A percentile compares a stretch with the other conserved stretches of the same genome.
These are phyloP conservation scores for Monosporascus cannonballus DNA, from an alignment of 2,329 filamentous ascomycete species.

Conservation along the genomic window DNA sequence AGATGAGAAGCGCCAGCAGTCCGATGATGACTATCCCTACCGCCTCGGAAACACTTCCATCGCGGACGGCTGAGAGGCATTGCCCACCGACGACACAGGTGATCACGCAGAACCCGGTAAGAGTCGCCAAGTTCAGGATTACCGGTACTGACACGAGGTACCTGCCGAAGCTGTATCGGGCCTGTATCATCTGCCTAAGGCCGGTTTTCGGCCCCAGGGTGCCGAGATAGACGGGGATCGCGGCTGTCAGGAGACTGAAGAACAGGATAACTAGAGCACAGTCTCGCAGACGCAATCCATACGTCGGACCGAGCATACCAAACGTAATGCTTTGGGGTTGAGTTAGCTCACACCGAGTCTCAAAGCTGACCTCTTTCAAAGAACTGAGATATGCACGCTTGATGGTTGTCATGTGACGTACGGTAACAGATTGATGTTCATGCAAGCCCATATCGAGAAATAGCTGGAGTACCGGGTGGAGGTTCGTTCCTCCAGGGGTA, in stretches of 20 bases:
- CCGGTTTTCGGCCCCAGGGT: slow-evolving; percentile 56
- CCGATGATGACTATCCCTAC: slow-evolving; percentile 57
- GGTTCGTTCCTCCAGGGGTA: slow-evolving; percentile 22
- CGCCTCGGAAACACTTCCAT: slow-evolving; percentile 41
- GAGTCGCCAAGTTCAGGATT: slow-evolving; percentile 55
- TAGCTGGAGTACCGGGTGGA: slow-evolving; percentile 23
- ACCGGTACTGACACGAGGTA: slow-evolving; percentile 55
- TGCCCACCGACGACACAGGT: slow-evolving; percentile 56
- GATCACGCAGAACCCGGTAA: slow-evolving; percentile 58
- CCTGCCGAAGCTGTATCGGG: slow-evolving; percentile 55
- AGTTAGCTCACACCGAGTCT: neutral
- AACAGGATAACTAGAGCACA: slow-evolving; percentile 56
- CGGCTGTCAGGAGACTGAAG: slow-evolving; percentile 50
- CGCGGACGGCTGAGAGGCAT: slow-evolving; percentile 48
- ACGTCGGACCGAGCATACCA: slow-evolving; percentile 53
- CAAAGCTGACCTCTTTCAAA: neutral
- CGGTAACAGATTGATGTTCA: slow-evolving; percentile 25
- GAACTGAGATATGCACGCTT: too few relatives aligned
- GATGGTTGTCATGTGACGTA: slow-evolving; percentile 7
- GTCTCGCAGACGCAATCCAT: slow-evolving; percentile 50
- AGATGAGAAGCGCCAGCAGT: slow-evolving; percentile 50
- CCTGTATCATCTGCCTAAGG: slow-evolving; percentile 61
- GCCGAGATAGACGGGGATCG: slow-evolving; percentile 50
- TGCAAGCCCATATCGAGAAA: slow-evolving; percentile 24
- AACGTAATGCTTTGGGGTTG: slow-evolving; percentile 45